Evolutionary conservation across 164 flowering plant genomes (phyloP), one percentile per base, ranked within the genome.

Genomic region (Protea cynaroides): DNA sequence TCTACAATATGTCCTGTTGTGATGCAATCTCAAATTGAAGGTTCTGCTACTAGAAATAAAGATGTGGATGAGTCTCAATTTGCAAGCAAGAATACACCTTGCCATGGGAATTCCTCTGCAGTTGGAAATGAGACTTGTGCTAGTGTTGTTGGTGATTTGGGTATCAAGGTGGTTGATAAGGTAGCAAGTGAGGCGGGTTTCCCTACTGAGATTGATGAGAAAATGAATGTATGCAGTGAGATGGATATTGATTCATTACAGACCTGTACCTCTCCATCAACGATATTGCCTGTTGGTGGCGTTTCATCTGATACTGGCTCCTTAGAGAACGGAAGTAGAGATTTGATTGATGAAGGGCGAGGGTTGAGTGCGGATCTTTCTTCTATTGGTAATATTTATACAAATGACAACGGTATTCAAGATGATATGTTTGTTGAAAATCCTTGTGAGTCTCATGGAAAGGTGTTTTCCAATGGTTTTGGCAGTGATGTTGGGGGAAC

Each of bases 181-280:
- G 40, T 38, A 40, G 69, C 34, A 34, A 56, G 36, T 68, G 73
- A 46, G 53, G 66, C 68, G 51, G 68, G 63, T 36, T 13, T 11
- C 36, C 50, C 44, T 64, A 61, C 46, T 71, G 76, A 64, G 59
- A 64, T 17, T 40, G 55, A 49, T 64, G 66, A 47, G 50, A 63
- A 53, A 67, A 64, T 66, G 43, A 54, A 53, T 68, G 13, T 59
- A 66, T 49, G 47, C 67, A 53, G 40, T 10, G 75, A 67, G 36
- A 80, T 80, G 83, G 83, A 83, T 54, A 65, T 75, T 55, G 86
- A 81, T 44, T 73, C 75, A 13, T 52, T 76, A 65, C 65, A 76
- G 38, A 68, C 57, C 21, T 65, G 75, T 51, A 50, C 66, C 37
- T 71, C 81, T 7, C 69, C 76, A 1, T 22, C 78, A 11, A 58